Evolutionary conservation across 306 rosid genomes (phyloP), one percentile per base, ranked within the genome.

Genomic region (Cyclanthera cordifolia): DNA sequence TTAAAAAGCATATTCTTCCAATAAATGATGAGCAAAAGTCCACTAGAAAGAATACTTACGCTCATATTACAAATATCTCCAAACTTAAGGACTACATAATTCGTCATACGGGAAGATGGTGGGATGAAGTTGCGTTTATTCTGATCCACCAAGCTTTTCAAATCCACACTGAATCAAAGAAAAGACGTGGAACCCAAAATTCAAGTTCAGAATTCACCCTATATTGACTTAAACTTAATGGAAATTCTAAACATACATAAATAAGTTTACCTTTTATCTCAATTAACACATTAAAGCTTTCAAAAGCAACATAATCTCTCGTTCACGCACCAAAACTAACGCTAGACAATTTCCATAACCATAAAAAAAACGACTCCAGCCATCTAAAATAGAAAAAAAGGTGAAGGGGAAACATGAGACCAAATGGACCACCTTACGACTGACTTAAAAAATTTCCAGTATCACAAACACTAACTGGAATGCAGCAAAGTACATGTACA

Each of bases 31-130:
- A 70, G 21, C 1, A 1, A 20, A 4, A 37, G 15, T 14, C 55
- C 55, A 71, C 64, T 9, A 28, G 5, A 14, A 8, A 50, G 15
- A 5, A 56, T 56, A 64, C 90, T 73, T 77, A 93, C 99, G 82
- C 65, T 72, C 67, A 83, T 68, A 74, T 75, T 74, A 30, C 77
- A 69, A 39, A 85, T 83, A 77, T 86, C 79, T 15, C 95, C 99
- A 56, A 93, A 93, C 85, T 78, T 90, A 63, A 93, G 85, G 74
- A 93, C 83, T 15, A 93, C 82, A 61, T 93, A 93, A 75, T 93
- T 93, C 43, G 99, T 93, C 96, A 87, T 93, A 0, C 99, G 76
- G 15, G 99, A 90, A 0, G 95, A 73, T 54, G 99, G 96, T 6
- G 88, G 88, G 70, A 90, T 91, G 67, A 94, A 86, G 81, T 90